A percentile compares a stretch with the other conserved stretches of the same genome.
These are phyloP conservation scores for Camelina neglecta DNA, from an alignment of 345 rosid genomes.

Conservation along the genomic window DNA sequence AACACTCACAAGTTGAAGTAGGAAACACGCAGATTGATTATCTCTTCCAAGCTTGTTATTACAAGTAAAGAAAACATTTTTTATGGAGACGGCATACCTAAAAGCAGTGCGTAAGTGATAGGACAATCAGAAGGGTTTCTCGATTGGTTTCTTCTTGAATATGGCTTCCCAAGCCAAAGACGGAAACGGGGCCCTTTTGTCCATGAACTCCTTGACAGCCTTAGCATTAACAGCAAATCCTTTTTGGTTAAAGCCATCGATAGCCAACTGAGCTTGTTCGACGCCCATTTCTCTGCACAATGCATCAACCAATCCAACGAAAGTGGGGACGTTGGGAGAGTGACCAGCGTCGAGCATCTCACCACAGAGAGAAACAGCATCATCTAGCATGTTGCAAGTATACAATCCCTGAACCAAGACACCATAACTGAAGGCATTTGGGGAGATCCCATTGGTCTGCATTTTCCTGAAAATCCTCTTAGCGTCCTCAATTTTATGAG, in stretches of 20 bases:
- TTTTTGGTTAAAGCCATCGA: conserved; percentile 57
- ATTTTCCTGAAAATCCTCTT: conserved; percentile 85
- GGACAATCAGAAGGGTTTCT: conserved; percentile 40
- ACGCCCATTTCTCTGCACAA: conserved; percentile 69
- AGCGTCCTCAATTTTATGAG: conserved; percentile 79
- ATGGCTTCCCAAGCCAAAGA: conserved; percentile 74
- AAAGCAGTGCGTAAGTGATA: conserved; percentile 13
- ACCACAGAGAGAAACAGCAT: conserved; percentile 59
- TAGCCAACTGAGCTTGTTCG: conserved; percentile 57
- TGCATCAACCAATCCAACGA: conserved; percentile 84
- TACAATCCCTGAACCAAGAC: conserved; percentile 73
- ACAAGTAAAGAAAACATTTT: conserved; percentile 24
- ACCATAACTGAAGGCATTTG: conserved; percentile 72
- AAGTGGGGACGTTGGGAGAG: conserved; percentile 77
- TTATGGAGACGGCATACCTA: conserved; percentile 1
- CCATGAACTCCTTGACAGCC: conserved; percentile 76
- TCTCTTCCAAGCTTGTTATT: conserved; percentile 14
- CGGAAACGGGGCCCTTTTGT: conserved; percentile 68
- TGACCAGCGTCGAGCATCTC: conserved; percentile 93
- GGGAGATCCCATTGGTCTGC: conserved; percentile 66
- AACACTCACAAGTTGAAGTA: conserved; percentile 6
- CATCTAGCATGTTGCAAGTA: conserved; percentile 58
- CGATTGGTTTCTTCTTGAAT: conserved; percentile 59
- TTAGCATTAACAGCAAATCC: conserved; percentile 70
- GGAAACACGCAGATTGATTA: conserved; percentile 16